Evolutionary conservation across 2,329 filamentous ascomycete species (phyloP).

Genomic region (Pestalotiopsis sp.): DNA sequence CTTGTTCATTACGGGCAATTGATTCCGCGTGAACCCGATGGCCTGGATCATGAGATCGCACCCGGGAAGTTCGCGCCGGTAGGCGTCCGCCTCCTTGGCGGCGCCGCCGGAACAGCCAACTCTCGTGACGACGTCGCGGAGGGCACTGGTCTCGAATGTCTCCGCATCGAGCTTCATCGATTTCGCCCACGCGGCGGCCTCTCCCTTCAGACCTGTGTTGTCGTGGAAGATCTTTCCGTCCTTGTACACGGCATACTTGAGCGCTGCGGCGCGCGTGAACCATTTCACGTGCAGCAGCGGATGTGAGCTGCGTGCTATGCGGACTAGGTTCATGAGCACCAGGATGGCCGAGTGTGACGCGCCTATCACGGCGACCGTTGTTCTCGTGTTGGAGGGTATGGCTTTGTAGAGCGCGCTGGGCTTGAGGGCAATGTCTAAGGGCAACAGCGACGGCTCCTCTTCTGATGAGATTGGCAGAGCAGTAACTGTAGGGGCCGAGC

Average conservation of each 20-base stretch:
- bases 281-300: constrained; percentile 13
- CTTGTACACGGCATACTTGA: constrained; percentile 63
- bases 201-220: constrained; percentile 67
- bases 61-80: constrained; percentile 43
- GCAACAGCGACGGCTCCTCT: constrained; percentile 28
- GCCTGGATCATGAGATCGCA: constrained; percentile 60
- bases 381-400: constrained; percentile 33
- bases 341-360: constrained; percentile 66
- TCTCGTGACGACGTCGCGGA: constrained; percentile 42
- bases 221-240: constrained; percentile 66
- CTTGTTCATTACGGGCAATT: constrained; percentile 40
- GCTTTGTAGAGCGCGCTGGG: constrained; percentile 47
- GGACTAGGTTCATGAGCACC: constrained; percentile 61
- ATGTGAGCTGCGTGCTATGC: constrained; percentile 40
- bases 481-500: neutral
- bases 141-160: neutral
- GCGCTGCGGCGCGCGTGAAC: constrained; percentile 33
- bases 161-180: neutral
- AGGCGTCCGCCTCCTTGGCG: constrained; percentile 43
- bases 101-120: constrained; percentile 41
- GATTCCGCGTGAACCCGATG: constrained; percentile 56
- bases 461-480: neutral
- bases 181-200: constrained; percentile 60
- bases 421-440: constrained; percentile 58
- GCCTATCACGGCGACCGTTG: constrained; percentile 57